Evolutionary conservation across 2,329 filamentous ascomycete genomes (phyloP).

Genomic region (Leptographium procerum): DNA sequence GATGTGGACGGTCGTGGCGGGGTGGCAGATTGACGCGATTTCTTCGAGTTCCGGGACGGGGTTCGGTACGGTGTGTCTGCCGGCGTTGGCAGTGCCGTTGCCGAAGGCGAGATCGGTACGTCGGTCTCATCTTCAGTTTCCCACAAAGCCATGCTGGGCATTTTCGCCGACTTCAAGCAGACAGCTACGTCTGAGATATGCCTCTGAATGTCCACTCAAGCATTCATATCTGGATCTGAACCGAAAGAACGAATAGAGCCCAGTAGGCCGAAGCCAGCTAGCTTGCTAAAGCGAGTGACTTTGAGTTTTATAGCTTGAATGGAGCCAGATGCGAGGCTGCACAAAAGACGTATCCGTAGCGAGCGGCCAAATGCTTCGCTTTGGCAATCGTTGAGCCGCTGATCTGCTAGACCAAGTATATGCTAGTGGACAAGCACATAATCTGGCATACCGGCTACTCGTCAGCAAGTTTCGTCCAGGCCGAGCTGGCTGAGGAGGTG

Average conservation of each 20-base stretch:
- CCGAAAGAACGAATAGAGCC: background rate
- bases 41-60: slow-evolving; percentile 50
- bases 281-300: background rate
- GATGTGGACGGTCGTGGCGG: slow-evolving; percentile 50
- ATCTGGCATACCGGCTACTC: background rate
- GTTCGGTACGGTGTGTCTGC: slow-evolving; percentile 62
- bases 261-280: background rate
- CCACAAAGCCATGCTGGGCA: slow-evolving; percentile 40
- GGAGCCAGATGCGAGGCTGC: background rate
- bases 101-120: slow-evolving; percentile 38
- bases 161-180: background rate
- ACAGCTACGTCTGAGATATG: slow-evolving; percentile 1
- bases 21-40: slow-evolving; percentile 57
- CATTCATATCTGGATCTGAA: slow-evolving; percentile 10
- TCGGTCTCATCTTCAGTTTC: slow-evolving; percentile 53
- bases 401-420: background rate
- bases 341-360: background rate
- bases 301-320: background rate
- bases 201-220: background rate
- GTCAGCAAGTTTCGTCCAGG: background rate
- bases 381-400: background rate
- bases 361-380: background rate
- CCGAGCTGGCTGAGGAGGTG: too few relatives aligned
- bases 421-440: background rate
- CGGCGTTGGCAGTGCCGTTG: slow-evolving; percentile 50